Base-by-base conservation (phyloP, 2,329 filamentous ascomycete genomes). In the Graphiopsis chlorocephala region DNA sequence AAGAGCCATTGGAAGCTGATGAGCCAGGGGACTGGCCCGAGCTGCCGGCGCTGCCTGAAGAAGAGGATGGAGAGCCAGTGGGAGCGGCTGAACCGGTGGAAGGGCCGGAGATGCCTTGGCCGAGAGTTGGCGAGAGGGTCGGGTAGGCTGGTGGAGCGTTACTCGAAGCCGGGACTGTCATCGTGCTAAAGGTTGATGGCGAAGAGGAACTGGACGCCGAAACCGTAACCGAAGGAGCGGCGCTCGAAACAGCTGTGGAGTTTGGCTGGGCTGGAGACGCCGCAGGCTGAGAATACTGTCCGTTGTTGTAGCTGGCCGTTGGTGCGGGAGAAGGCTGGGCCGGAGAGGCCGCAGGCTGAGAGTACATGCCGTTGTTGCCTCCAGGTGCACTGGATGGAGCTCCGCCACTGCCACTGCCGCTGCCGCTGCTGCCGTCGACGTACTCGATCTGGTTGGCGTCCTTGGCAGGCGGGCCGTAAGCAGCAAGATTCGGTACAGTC, bases 61-160 rank as follows among this genome's bases (percentile, higher is more conserved):
- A n/a, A n/a, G n/a, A n/a, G n/a, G n/a, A 58, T 35, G 60, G 28
- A 50, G 59, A 45, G 17, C 62, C 59, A 4, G 65, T 52, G 17
- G 55, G 47, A 47, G 63, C 23, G 0, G 66, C 28, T 10, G 58
- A 35, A 47, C 29, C 48, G 4, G 65, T n/a, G 25, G 38, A 58
- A 33, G 63, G 55, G 17, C 50, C 48, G 1, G 57, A 31, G 20
- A 56, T 14, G 6, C 65, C 61, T 10, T 47, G 26, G 10, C 48
- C 61, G 14, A 29, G 3, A 1, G 61, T 28, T 10, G 64, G 61
- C 4, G 64, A 63, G 29, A 62, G 48, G 15, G 60, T 62, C 5
- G 60, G 60, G 48, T 47, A 65, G 17, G 33, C 38, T 10, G 58
- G n/a, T 12, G 28, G 2, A 14, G 42, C 20, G 31, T 8, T 20